Base-by-base conservation (phyloP, 2,329 filamentous ascomycete genomes). In the Penicillium sp. region DNA sequence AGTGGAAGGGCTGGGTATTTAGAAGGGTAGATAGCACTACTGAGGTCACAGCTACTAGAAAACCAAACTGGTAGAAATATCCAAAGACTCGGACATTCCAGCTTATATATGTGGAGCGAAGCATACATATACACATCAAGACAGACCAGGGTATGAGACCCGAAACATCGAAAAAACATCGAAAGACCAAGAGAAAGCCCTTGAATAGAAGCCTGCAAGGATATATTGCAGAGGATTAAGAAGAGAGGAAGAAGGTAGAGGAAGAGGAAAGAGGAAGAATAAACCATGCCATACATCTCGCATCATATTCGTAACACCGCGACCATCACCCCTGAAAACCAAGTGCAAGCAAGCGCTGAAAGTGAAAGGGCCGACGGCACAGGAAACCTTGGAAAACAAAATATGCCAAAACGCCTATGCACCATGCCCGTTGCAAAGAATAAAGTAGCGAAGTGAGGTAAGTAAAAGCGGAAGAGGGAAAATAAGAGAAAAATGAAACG, bases 251-350 rank as follows among this genome's bases (percentile, higher is more conserved):
- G 24, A 20, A 30, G 17, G 24, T 9, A n/a, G 15, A 29, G 15
- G 15, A 29, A 42, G 8, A 20, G 10, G 26, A 42, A 40, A 21
- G 17, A 27, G 6, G 26, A 51, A 50, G 33, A 58, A 55, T 49
- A 56, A 60, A 55, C 52, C 60, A 62, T 60, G 59, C 51, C 54
- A 55, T 68, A 68, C 67, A 69, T 68, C 56, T 63, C 60, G 57
- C 66, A 65, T 69, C 59, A 65, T 66, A 64, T 62, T 69, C 65
- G 64, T 68, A 59, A 65, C 60, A 67, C 62, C 59, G 42, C 60
- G 56, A 56, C 56, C 59, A 60, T 60, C 56, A 45, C 56, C 58
- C 36, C 58, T 43, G 36, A 39, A 52, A 53, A 56, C 43, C 46
- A 57, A 56, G 53, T 52, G 51, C 48, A 58, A 27, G 26, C 26